Evolutionary conservation across 192 early-diverging fungal genomes (phyloP), one percentile per base, ranked within the genome.

Genomic region (Backusella liffmaniae): DNA sequence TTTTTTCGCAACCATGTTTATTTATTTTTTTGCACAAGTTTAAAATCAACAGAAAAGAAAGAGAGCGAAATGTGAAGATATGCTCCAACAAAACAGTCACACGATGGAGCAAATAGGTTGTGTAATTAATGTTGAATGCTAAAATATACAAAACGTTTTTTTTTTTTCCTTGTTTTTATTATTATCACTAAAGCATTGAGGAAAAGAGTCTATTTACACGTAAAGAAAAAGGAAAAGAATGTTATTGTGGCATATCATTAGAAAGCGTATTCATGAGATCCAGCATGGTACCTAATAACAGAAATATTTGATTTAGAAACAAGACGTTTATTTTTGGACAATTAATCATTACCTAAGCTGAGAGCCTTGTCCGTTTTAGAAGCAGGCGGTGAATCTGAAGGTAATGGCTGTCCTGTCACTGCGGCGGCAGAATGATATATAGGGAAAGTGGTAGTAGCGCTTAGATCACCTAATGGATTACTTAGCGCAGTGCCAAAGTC

Each of bases 211-310:
- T 72, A 72, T 30, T 35, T 44, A 62, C 56, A 62, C 5, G 13
- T 39, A 49, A n/a, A 49, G 5, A 49, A 7, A 49, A n/a, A 5
- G 5, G n/a, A n/a, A 7, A n/a, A 62, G 1, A 62, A 23, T 62
- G 0, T 53, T 72, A 41, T 72, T 53, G n/a, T 32, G 70, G 26
- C 15, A 72, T 56, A 59, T 68, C 66, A 13, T 37, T 75, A 23
- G 74, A 67, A 12, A 76, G 49, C 4, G 67, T 70, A 56, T 68
- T 56, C 75, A 76, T 76, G 16, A 76, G 42, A 23, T 76, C 51
- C 75, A 76, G 69, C 75, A 76, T 76, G 30, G 67, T 67, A 39
- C 67, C 75, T 76, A 75, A 32, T 18, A 49, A 23, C 23, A 7
- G 9, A 23, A 23, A 29, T 59, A 10, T 59, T 59, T 59, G 21